Base-by-base conservation (phyloP, 1,139 yeast species). In the Saccharomycopsis hybrid region DNA sequence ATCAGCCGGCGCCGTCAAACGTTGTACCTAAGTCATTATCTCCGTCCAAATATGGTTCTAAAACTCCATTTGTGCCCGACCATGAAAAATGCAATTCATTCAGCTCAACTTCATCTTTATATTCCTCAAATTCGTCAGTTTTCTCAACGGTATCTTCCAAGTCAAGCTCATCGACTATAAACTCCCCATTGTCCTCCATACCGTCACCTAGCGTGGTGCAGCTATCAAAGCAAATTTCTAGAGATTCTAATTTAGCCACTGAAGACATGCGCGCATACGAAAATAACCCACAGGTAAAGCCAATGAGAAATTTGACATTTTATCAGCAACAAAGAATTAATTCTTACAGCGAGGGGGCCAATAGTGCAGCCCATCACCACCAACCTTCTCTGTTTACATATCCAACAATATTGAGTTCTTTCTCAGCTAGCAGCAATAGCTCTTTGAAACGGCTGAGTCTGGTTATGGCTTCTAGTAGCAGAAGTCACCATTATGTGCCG, bases 111-210 rank as follows among this genome's bases (percentile, higher is more conserved):
- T 36, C 39, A n/a, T 25, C 44, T 13, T 28, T 32, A 38, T 25
- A 46, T 24, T 41, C 46, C 32, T 7, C 36, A 1, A 38, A 28
- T 13, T 28, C 47, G 41, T 44, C 47, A 11, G 25, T 33, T 4
- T 29, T 28, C 13, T 38, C 50, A 5, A 30, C 44, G 24, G 11
- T 30, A 5, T 45, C 41, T 18, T 36, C 44, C 4, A 30, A 29
- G 38, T 30, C 44, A 29, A 32, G 44, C 13, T 7, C 44, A 7
- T 24, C 49, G n/a, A 18, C 25, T 32, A 27, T 32, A 13, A 36
- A 36, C 28, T 43, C 46, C 11, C 46, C 46, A 5, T 28, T 43
- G 9, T 43, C 46, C 9, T 32, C 39, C 30, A 31, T 43, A 18
- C 7, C 39, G 5, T 36, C 39, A 4, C 46, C 37, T 8, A 36